phyloP scores from a whole-genome alignment of 768 basidiomycete species.

The Leccinum fibrillosum region DNA sequence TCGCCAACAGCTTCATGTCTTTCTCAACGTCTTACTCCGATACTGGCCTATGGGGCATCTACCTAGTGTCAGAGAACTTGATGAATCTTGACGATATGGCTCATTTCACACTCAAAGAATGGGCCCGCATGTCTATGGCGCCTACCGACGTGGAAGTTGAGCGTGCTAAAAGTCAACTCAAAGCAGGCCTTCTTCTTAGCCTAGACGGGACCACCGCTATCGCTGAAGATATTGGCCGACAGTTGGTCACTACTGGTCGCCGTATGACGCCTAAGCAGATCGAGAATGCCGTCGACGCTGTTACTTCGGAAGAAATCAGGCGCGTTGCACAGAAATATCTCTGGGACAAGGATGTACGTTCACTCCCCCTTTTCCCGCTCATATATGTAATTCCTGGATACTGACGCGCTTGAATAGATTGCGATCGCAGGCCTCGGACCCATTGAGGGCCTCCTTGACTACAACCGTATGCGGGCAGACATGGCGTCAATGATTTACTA shows the following conservation, averaged over 20 bases:
- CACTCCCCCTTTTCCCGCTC: constrained; percentile 22
- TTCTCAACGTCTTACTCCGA: constrained; percentile 99
- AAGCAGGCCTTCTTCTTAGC: constrained; percentile 85
- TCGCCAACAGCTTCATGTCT: constrained; percentile 99
- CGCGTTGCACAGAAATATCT: constrained; percentile 94
- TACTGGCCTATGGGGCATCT: constrained; percentile 98
- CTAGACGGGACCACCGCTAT: constrained; percentile 94
- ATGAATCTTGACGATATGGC: constrained; percentile 89
- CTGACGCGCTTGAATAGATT: constrained; percentile 43
- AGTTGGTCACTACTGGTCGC: constrained; percentile 90
- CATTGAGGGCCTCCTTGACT: constrained; percentile 90
- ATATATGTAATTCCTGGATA: not conserved
- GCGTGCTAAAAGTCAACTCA: constrained; percentile 97
- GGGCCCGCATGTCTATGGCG: constrained; percentile 90
- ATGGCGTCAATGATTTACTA: constrained; percentile 80
- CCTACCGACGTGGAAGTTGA: constrained; percentile 88
- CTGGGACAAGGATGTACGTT: constrained; percentile 89
- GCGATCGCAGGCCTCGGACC: constrained; percentile 87
- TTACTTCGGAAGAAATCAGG: constrained; percentile 85
- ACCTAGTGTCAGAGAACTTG: constrained; percentile 92
- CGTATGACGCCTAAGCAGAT: constrained; percentile 91
- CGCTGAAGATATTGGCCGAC: constrained; percentile 98
- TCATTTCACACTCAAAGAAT: constrained; percentile 94
- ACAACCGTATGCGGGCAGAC: constrained; percentile 82
- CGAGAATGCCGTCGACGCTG: constrained; percentile 87